Evolutionary conservation across 495 filamentous ascomycete species (phyloP).

Genomic region (Xanthoparmelia taractica): DNA sequence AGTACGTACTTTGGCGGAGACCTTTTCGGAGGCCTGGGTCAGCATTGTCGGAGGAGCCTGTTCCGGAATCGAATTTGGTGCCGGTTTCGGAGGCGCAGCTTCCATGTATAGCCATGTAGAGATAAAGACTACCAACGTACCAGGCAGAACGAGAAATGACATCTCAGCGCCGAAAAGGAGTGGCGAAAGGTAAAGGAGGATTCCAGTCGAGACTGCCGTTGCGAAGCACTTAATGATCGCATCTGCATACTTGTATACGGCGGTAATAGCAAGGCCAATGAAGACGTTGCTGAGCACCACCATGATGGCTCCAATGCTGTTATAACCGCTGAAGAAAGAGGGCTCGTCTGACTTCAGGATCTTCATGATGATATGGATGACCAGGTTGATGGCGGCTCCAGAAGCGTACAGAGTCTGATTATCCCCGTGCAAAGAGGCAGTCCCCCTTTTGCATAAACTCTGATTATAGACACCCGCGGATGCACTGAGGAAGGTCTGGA

Average conservation of each 20-base stretch:
- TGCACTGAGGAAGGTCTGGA: slow-evolving; percentile 2
- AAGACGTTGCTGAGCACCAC: slow-evolving; percentile 29
- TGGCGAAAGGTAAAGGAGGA: not conserved
- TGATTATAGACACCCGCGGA: slow-evolving; percentile 29
- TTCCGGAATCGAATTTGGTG: not conserved
- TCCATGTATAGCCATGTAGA: slow-evolving; percentile 1
- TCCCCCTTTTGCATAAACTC: slow-evolving; percentile 22
- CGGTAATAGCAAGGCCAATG: slow-evolving; percentile 29
- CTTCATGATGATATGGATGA: slow-evolving; percentile 24
- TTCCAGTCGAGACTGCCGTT: not conserved
- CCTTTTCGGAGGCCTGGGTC: not conserved
- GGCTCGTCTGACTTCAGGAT: slow-evolving; percentile 26
- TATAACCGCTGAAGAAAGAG: slow-evolving; percentile 25
- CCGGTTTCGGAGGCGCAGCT: not conserved
- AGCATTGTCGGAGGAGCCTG: slow-evolving; percentile 1
- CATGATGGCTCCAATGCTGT: slow-evolving; percentile 24
- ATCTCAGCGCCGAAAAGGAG: not conserved
- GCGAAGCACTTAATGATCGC: slow-evolving; percentile 24
- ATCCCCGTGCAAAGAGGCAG: slow-evolving; percentile 25
- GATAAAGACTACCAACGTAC: not conserved
- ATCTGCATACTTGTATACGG: slow-evolving; percentile 30
- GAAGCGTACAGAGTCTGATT: slow-evolving; percentile 28
- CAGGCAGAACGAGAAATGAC: not conserved
- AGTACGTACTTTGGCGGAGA: not conserved
- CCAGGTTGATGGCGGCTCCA: slow-evolving; percentile 23